These are phyloP conservation scores for Ophioceras dolichostomum DNA, from an alignment of 2,329 filamentous ascomycete genomes.

Conservation along the genomic window DNA sequence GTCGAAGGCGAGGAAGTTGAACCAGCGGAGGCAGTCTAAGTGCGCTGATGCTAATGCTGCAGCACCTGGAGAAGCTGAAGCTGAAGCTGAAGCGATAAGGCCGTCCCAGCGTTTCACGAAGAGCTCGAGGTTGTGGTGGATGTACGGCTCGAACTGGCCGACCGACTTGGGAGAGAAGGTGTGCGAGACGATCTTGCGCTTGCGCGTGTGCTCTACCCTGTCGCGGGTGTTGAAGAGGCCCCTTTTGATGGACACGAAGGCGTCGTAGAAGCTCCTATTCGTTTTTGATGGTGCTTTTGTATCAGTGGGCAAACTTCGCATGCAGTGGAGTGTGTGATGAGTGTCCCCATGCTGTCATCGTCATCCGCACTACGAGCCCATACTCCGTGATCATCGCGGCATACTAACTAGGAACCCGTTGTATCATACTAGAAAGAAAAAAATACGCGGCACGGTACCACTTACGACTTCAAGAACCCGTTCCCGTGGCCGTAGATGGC, in stretches of 20 bases:
- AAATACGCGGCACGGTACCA: slow-evolving; percentile 3
- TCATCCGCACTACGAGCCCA: too few relatives aligned
- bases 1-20: slow-evolving; percentile 51
- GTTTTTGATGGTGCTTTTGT: neutral
- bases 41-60: too few relatives aligned
- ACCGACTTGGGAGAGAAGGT: slow-evolving; percentile 77
- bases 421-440: too few relatives aligned
- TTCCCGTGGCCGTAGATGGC: slow-evolving; percentile 71
- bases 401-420: too few relatives aligned
- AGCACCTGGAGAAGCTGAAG: slow-evolving; percentile 23
- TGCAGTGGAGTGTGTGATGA: too few relatives aligned
- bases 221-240: slow-evolving; percentile 86
- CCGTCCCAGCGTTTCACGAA: slow-evolving; percentile 64
- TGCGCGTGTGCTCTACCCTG: slow-evolving; percentile 70
- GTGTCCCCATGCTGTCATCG: too few relatives aligned
- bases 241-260: slow-evolving; percentile 75
- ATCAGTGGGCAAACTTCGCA: neutral
- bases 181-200: slow-evolving; percentile 79
- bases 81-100: slow-evolving; percentile 28
- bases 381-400: too few relatives aligned
- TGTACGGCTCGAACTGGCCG: slow-evolving; percentile 79
- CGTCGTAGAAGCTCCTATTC: slow-evolving; percentile 81
- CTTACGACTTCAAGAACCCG: slow-evolving; percentile 58
- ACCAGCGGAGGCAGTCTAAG: slow-evolving; percentile 69
- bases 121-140: slow-evolving; percentile 63